These are phyloP conservation scores for Exserohilum turcica DNA, from an alignment of 2,329 filamentous ascomycete genomes.

Conservation along the genomic window DNA sequence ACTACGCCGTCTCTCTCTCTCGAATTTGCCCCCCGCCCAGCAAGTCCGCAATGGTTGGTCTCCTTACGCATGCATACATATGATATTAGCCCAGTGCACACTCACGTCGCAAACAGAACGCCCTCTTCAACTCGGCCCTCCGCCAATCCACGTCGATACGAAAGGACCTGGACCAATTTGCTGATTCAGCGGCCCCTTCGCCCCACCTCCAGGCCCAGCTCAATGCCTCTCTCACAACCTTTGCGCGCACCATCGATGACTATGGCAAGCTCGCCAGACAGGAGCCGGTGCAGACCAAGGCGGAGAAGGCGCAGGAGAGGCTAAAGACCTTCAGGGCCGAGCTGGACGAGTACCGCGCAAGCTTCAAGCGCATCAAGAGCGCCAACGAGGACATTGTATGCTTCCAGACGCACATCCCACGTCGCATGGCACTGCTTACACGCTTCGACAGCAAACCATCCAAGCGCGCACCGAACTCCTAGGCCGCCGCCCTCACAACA, in stretches of 20 bases:
- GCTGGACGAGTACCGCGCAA: slow-evolving; percentile 75
- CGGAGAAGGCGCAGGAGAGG: slow-evolving; percentile 85
- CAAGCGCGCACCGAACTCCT: slow-evolving; percentile 82
- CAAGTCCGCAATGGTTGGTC: slow-evolving; percentile 27
- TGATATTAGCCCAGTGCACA: not conserved
- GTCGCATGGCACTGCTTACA: slow-evolving; percentile 12
- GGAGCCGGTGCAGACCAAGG: slow-evolving; percentile 88
- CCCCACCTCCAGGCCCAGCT: slow-evolving; percentile 63
- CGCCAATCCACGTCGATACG: slow-evolving; percentile 83
- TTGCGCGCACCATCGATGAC: slow-evolving; percentile 89
- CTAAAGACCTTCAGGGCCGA: slow-evolving; percentile 85
- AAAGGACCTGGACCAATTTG: slow-evolving; percentile 73
- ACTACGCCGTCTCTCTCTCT: rapidly evolving
- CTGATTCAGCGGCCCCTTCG: slow-evolving; percentile 63
- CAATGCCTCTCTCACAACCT: slow-evolving; percentile 67
- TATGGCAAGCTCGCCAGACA: slow-evolving; percentile 84
- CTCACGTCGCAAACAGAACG: slow-evolving; percentile 62
- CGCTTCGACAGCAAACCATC: slow-evolving; percentile 55
- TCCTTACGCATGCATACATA: not conserved
- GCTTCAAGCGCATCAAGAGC: slow-evolving; percentile 77
- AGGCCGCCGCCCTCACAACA: slow-evolving; percentile 78
- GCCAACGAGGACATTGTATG: slow-evolving; percentile 74
- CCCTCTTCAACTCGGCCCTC: slow-evolving; percentile 82
- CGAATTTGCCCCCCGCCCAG: not conserved
- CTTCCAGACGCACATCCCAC: slow-evolving; percentile 7